phyloP scores from a whole-genome alignment of 2,329 filamentous ascomycete genomes.

The Drechmeria coniospora region DNA sequence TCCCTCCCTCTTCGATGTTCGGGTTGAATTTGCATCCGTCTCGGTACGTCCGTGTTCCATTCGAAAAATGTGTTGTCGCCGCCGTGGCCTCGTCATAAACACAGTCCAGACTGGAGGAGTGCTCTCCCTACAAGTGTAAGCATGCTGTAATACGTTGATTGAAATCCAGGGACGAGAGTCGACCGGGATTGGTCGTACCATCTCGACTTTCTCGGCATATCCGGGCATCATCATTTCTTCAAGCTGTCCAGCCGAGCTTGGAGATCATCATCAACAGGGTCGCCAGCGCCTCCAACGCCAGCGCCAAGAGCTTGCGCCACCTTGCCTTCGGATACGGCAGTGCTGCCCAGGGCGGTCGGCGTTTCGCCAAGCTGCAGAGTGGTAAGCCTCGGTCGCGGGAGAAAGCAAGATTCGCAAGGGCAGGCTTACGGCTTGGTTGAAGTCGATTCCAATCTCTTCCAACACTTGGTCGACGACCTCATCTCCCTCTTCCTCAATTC shows the following conservation, averaged over 20 bases:
- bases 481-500: constrained; percentile 86
- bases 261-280: constrained; percentile 74
- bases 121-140: too few relatives aligned
- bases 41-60: too few relatives aligned
- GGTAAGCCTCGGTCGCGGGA: neutral
- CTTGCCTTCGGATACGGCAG: constrained; percentile 54
- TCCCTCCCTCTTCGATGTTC: too few relatives aligned
- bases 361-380: constrained; percentile 68
- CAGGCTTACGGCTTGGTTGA: constrained; percentile 64
- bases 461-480: constrained; percentile 93
- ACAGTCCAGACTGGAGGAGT: too few relatives aligned
- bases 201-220: too few relatives aligned
- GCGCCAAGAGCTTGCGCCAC: constrained; percentile 78
- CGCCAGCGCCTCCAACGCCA: constrained; percentile 28
- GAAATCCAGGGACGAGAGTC: too few relatives aligned
- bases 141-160: too few relatives aligned
- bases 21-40: too few relatives aligned
- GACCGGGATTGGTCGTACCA: too few relatives aligned
- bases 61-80: too few relatives aligned
- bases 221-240: constrained; percentile 42
- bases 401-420: neutral
- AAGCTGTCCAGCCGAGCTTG: constrained; percentile 87
- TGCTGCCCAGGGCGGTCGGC: constrained; percentile 66
- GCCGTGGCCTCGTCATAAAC: too few relatives aligned
- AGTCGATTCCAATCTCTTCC: constrained; percentile 90